A percentile compares a stretch with the other conserved stretches of the same genome.
Conservation (phyloP, 2,329 filamentous ascomycete species). For the Colletotrichum liriopes region DNA sequence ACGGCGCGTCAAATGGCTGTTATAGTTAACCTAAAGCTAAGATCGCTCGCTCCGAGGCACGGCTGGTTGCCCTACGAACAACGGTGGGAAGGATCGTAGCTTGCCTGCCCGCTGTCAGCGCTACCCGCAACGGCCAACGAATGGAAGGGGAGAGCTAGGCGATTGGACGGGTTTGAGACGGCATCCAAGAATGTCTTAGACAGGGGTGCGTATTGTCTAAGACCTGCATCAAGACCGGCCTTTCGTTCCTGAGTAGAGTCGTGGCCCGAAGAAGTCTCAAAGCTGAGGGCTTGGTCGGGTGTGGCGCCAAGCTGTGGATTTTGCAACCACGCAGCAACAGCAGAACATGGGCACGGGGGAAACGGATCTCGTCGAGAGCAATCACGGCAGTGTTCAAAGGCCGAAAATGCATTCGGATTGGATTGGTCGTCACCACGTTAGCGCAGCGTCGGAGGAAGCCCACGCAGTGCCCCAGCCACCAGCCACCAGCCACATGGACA, state of each 20-base stretch:
- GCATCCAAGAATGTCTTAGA: slow-evolving; percentile 28
- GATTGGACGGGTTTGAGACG: slow-evolving; percentile 24
- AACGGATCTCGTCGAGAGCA: background rate
- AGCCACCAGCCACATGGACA: slow-evolving; percentile 16
- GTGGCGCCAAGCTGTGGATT: background rate
- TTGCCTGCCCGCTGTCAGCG: slow-evolving; percentile 19
- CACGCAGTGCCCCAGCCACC: background rate
- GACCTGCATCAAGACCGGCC: slow-evolving; percentile 30
- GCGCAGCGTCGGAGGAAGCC: background rate
- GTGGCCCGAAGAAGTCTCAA: slow-evolving; percentile 3
- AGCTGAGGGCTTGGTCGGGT: background rate
- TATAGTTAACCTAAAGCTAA: background rate
- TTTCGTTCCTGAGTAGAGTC: slow-evolving; percentile 28
- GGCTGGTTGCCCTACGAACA: slow-evolving; percentile 10
- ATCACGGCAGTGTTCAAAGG: background rate
- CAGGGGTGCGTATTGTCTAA: slow-evolving; percentile 28
- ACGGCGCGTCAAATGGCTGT: slow-evolving; percentile 11
- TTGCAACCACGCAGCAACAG: background rate
- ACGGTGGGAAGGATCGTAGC: background rate
- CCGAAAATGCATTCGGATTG: background rate
- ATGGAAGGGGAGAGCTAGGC: slow-evolving; percentile 6
- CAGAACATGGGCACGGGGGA: background rate
- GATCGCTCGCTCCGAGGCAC: slow-evolving; percentile 19
- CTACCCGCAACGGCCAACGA: slow-evolving; percentile 20
- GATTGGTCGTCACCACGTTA: background rate